Percentiles rank a stretch among this genome's conserved stretches.
Conservation (phyloP, 129 eudicot genomes). For the Deinandra increscens region DNA sequence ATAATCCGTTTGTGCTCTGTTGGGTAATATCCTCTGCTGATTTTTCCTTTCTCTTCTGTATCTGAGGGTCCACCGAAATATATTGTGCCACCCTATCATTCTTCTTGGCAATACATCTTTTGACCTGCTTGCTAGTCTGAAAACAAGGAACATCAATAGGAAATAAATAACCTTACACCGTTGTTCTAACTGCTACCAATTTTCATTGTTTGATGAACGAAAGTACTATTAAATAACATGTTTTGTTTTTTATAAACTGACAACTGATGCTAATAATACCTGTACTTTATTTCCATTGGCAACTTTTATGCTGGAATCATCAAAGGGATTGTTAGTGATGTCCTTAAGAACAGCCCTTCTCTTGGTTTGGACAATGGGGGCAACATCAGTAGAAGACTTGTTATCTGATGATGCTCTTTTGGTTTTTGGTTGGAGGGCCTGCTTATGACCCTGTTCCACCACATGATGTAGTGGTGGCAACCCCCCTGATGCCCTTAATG, state of each 20-base stretch:
- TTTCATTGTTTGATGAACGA: no score
- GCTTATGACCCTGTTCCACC: constrained; percentile 35
- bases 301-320: constrained; percentile 27
- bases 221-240: no score
- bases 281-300: constrained; percentile 33
- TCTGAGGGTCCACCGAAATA: constrained; percentile 25
- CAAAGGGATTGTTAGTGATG: constrained; percentile 48
- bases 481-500: constrained; percentile 45
- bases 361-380: constrained; percentile 48
- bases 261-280: constrained; percentile 33
- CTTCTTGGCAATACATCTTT: constrained; percentile 34
- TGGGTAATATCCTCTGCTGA: constrained; percentile 34
- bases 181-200: no score
- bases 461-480: constrained; percentile 57
- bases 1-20: constrained; percentile 38
- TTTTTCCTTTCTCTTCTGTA: constrained; percentile 33
- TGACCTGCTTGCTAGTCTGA: constrained; percentile 53
- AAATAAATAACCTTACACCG: constrained; percentile 2
- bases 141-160: constrained; percentile 25
- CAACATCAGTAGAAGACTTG: constrained; percentile 29
- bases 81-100: constrained; percentile 41
- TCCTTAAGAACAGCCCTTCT: constrained; percentile 74
- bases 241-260: neutral
- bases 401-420: constrained; percentile 54
- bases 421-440: constrained; percentile 34